Conservation (phyloP, 2,329 filamentous ascomycete genomes). For the Colletotrichum sp. region DNA sequence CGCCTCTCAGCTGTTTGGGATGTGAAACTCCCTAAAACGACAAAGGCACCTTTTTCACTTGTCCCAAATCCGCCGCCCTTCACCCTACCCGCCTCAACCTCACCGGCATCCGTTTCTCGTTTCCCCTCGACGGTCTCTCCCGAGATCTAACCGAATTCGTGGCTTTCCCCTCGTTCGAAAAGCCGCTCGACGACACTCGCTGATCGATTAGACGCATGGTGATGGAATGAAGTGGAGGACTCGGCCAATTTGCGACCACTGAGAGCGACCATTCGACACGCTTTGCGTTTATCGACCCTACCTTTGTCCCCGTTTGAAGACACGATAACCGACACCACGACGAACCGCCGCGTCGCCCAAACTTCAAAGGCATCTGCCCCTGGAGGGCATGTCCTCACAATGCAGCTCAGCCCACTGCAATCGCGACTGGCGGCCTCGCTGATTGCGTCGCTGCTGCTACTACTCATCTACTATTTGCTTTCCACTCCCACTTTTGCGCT, state of each 20-base stretch:
- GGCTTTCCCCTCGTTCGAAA: neutral
- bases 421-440: conserved; percentile 74
- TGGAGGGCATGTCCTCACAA: conserved; percentile 49
- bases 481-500: conserved; percentile 65
- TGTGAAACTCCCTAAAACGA: conserved; percentile 21
- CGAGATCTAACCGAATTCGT: neutral
- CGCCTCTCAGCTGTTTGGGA: conserved; percentile 20
- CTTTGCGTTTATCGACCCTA: neutral
- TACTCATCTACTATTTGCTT: conserved; percentile 66
- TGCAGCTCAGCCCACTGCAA: conserved; percentile 72
- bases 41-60: conserved; percentile 6
- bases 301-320: neutral
- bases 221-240: conserved; percentile 10
- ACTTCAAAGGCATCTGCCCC: conserved; percentile 29
- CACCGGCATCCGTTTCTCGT: neutral
- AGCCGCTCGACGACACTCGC: neutral
- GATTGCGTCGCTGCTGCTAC: conserved; percentile 62
- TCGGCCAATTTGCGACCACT: neutral
- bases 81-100: neutral
- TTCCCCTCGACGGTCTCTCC: neutral
- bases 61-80: neutral
- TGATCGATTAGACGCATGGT: neutral
- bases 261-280: neutral
- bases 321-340: neutral
- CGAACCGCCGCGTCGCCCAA: neutral